These are phyloP conservation scores for Potentilla sterilis DNA, from an alignment of 306 rosid genomes.

Conservation along the genomic window DNA sequence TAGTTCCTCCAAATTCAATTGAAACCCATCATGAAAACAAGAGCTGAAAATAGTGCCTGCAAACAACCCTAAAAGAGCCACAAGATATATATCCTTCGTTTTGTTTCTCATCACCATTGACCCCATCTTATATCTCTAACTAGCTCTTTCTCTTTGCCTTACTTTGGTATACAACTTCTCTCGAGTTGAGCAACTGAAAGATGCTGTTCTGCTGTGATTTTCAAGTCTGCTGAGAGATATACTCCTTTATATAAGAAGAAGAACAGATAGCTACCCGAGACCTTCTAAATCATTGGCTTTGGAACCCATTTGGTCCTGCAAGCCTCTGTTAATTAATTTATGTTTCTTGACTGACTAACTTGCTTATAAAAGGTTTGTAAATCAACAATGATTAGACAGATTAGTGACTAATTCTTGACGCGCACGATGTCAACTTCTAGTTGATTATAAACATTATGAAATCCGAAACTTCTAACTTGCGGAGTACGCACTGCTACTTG, in stretches of 20 bases:
- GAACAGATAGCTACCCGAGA: not conserved
- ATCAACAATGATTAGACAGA: not conserved
- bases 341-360: not conserved
- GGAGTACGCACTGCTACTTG: not conserved
- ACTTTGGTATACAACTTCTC: not conserved
- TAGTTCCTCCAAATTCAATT: not conserved
- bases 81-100: not conserved
- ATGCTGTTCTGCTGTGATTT: constrained; percentile 1
- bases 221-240: not conserved
- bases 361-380: not conserved
- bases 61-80: constrained; percentile 23
- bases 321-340: too few relatives aligned
- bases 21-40: constrained; percentile 10
- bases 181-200: not conserved
- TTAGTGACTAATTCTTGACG: not conserved
- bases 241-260: not conserved
- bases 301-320: not conserved
- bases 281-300: not conserved
- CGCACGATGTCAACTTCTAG: not conserved
- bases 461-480: not conserved
- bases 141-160: not conserved
- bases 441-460: not conserved
- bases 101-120: constrained; percentile 13
- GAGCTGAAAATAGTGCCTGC: constrained; percentile 18
- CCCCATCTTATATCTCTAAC: not conserved